phyloP scores from a whole-genome alignment of 2,329 filamentous ascomycete genomes.

The Ploettnerulaceae sp. region DNA sequence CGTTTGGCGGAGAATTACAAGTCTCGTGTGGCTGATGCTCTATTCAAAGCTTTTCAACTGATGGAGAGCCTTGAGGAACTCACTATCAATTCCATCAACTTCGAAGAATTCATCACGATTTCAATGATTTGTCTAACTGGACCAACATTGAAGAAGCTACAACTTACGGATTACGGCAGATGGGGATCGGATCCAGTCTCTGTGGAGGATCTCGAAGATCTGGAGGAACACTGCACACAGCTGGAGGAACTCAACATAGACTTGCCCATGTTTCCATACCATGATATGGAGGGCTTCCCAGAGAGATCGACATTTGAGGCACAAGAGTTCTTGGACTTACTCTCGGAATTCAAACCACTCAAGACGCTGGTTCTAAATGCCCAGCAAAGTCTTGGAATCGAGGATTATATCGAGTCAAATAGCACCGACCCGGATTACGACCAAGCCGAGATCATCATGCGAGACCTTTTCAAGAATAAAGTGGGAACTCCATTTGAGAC shows the following conservation, averaged over 20 bases:
- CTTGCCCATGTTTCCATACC: background rate
- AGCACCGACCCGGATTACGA: conserved; percentile 1
- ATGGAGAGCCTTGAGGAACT: no score
- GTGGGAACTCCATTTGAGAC: no score
- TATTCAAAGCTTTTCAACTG: no score
- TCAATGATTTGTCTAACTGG: background rate
- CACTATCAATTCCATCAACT: background rate
- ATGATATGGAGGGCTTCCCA: background rate
- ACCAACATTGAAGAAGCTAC: background rate
- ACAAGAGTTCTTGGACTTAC: background rate
- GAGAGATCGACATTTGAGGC: background rate
- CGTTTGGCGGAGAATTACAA: no score
- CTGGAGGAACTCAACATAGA: background rate
- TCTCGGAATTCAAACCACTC: background rate
- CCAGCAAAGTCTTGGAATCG: background rate
- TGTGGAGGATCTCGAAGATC: background rate
- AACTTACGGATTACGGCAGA: background rate
- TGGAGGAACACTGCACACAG: background rate
- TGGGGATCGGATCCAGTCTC: background rate
- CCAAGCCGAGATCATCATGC: background rate
- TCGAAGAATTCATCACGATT: background rate
- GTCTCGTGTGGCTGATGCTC: no score
- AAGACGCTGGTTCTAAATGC: background rate
- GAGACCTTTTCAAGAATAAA: background rate
- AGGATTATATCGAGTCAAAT: background rate